phyloP scores from a whole-genome alignment of 495 filamentous ascomycete genomes.

The Tuber calosporum region DNA sequence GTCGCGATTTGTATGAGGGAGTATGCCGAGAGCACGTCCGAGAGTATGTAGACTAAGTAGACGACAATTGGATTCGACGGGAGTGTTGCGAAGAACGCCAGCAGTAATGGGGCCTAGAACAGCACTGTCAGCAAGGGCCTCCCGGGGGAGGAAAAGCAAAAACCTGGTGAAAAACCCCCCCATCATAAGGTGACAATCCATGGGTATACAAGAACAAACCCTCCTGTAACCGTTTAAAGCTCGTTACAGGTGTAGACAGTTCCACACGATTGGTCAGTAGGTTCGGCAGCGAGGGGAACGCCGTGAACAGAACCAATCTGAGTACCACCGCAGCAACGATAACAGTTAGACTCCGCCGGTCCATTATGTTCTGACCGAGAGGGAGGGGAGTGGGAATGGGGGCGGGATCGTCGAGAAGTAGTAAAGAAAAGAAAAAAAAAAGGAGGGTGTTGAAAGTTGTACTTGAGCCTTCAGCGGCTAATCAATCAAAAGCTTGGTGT shows the following conservation, averaged over 20 bases:
- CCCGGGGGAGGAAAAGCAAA: neutral
- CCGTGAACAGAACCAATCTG: slow-evolving; percentile 68
- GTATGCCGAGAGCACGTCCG: slow-evolving; percentile 76
- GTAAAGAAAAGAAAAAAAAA: neutral
- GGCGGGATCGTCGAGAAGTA: neutral
- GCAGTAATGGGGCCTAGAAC: slow-evolving; percentile 70
- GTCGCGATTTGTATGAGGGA: slow-evolving; percentile 78
- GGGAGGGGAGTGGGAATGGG: neutral
- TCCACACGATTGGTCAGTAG: slow-evolving; percentile 86
- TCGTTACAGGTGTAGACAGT: slow-evolving; percentile 91
- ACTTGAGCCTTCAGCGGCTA: neutral
- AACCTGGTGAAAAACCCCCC: slow-evolving; percentile 92
- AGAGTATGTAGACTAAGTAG: slow-evolving; percentile 67
- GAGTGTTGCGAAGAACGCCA: slow-evolving; percentile 82
- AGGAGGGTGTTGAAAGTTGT: neutral
- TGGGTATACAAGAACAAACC: slow-evolving; percentile 91
- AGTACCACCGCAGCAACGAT: slow-evolving; percentile 69
- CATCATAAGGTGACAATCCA: slow-evolving; percentile 95
- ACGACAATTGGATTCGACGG: slow-evolving; percentile 65
- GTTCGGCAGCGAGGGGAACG: slow-evolving; percentile 77
- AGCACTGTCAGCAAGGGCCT: slow-evolving; percentile 10
- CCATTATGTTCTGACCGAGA: slow-evolving; percentile 45
- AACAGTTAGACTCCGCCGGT: slow-evolving; percentile 66
- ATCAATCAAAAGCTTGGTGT: neutral
- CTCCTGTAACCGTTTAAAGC: slow-evolving; percentile 98